Percentiles rank a stretch among this genome's conserved stretches.
Evolutionary conservation across 176 grass and related monocot species (phyloP).

Genomic region (Aegilops sharonensis): DNA sequence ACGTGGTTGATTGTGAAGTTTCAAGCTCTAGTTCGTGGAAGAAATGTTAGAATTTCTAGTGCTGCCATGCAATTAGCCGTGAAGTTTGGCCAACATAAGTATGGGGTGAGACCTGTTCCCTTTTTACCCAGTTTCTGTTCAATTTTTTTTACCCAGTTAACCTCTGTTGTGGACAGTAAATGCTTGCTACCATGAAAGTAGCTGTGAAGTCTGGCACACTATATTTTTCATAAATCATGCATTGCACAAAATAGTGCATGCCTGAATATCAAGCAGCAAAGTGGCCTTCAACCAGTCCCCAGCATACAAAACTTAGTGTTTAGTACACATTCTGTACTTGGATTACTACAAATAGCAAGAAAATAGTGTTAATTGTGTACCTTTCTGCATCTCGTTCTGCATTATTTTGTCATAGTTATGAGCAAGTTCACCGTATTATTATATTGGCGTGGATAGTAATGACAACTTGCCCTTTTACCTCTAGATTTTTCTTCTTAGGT

Average conservation of each 20-base stretch:
- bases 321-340: not conserved
- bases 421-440: not conserved
- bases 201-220: not conserved
- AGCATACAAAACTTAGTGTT: not conserved
- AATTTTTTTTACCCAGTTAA: not conserved
- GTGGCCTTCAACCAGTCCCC: not conserved
- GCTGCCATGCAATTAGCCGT: conserved; percentile 15
- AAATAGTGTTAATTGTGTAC: not conserved
- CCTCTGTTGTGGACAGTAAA: not conserved
- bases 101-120: conserved; percentile 29
- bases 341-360: not conserved
- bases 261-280: not conserved
- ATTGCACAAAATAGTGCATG: not conserved
- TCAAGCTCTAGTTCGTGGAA: conserved; percentile 79
- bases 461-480: not conserved
- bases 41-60: conserved; percentile 50
- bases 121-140: not conserved
- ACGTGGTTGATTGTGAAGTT: conserved; percentile 71
- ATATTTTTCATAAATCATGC: not conserved
- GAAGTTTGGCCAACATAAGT: conserved; percentile 36
- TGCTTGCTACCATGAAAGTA: not conserved
- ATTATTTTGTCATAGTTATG: not conserved
- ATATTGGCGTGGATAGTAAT: not conserved
- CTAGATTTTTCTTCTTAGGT: conserved; percentile 2
- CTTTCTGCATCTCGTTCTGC: not conserved